These are phyloP conservation scores for Penicillium sp. DNA, from an alignment of 2,329 filamentous ascomycete genomes.

Conservation along the genomic window DNA sequence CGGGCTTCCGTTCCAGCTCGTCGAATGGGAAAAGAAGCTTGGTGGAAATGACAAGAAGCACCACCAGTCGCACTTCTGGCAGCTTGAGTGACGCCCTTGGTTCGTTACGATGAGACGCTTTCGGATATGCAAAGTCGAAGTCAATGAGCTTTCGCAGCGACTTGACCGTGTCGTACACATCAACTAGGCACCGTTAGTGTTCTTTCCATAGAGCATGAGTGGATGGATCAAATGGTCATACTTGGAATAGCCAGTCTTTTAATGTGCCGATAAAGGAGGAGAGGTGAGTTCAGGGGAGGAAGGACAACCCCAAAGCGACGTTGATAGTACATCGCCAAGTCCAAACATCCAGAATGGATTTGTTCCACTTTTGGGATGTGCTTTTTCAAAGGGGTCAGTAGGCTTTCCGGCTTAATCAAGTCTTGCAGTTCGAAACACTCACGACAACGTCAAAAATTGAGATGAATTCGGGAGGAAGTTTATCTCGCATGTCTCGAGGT, in stretches of 20 bases:
- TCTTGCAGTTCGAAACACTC: constrained; percentile 8
- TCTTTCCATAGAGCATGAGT: constrained; percentile 7
- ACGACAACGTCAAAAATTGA: constrained; percentile 39
- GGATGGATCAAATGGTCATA: constrained; percentile 38
- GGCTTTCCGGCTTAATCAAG: not conserved
- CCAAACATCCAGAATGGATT: constrained; percentile 60
- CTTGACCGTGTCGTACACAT: constrained; percentile 50
- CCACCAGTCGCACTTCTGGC: constrained; percentile 70
- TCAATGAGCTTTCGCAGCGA: constrained; percentile 52
- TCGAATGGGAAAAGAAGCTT: constrained; percentile 78
- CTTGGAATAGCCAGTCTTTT: constrained; percentile 69
- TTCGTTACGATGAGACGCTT: constrained; percentile 34
- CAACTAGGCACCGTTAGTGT: constrained; percentile 19
- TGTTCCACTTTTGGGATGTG: constrained; percentile 47
- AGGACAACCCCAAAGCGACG: constrained; percentile 65
- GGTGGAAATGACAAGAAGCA: constrained; percentile 66
- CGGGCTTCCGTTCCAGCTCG: constrained; percentile 48
- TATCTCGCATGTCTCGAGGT: constrained; percentile 43
- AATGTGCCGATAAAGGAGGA: constrained; percentile 65
- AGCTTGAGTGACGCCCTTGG: constrained; percentile 47
- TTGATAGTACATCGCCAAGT: constrained; percentile 60
- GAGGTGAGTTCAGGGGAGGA: constrained; percentile 65
- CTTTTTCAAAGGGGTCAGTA: constrained; percentile 16
- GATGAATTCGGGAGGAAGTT: constrained; percentile 41
- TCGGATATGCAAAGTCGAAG: constrained; percentile 54